Percentiles rank a stretch among this genome's conserved stretches.
phyloP scores from a whole-genome alignment of 257 asterid species.

The Linaria vulgaris region DNA sequence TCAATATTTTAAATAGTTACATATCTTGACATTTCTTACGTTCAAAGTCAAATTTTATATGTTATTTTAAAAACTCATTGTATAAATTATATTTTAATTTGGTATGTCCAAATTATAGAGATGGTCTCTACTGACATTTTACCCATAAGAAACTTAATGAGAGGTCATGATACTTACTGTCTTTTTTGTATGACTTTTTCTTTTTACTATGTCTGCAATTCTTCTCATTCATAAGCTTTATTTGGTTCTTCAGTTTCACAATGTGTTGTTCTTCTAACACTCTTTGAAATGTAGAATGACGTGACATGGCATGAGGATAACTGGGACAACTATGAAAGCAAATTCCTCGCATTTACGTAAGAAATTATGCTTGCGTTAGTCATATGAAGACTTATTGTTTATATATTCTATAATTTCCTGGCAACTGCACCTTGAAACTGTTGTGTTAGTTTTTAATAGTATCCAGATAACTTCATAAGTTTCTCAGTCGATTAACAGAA shows the following conservation, averaged over 20 bases:
- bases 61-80: too few species aligned
- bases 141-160: too few species aligned
- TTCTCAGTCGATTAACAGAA: neutral
- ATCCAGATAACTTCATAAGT: conserved; percentile 2
- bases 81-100: too few species aligned
- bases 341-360: conserved; percentile 95
- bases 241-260: conserved; percentile 14
- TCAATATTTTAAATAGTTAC: too few species aligned
- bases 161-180: too few species aligned
- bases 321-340: conserved; percentile 85
- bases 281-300: conserved; percentile 54
- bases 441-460: neutral
- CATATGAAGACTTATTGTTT: neutral
- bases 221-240: neutral
- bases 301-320: conserved; percentile 96
- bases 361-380: conserved; percentile 30
- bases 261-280: conserved; percentile 7
- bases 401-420: conserved; percentile 22
- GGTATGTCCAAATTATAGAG: neutral
- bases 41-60: too few species aligned
- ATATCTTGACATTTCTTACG: too few species aligned
- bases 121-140: too few species aligned
- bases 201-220: neutral
- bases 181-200: too few species aligned
- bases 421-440: conserved; percentile 12